These are phyloP conservation scores for Copromyces sp. DNA, from an alignment of 495 filamentous ascomycete genomes.

Conservation along the genomic window DNA sequence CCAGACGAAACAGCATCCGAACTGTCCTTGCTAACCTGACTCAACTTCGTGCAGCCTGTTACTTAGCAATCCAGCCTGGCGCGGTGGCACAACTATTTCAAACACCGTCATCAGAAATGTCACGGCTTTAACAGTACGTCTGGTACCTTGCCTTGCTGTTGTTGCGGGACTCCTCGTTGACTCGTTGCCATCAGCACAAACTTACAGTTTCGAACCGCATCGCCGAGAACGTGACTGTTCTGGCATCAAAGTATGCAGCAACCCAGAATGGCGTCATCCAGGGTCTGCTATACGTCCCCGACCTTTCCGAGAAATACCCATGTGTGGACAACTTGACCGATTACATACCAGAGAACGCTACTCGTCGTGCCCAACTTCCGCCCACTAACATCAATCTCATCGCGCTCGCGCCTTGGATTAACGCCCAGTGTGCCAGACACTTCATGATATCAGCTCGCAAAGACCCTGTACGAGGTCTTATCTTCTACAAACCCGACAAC, in stretches of 20 bases:
- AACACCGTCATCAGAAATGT: conserved; percentile 39
- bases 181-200: neutral
- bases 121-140: conserved; percentile 36
- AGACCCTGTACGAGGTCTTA: conserved; percentile 51
- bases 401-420: conserved; percentile 85
- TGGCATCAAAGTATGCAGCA: conserved; percentile 51
- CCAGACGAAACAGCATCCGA: neutral
- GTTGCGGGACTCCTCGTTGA: neutral
- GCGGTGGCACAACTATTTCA: conserved; percentile 28
- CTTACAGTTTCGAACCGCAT: conserved; percentile 47
- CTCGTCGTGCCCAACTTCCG: conserved; percentile 57
- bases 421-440: conserved; percentile 51
- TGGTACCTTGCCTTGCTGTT: neutral
- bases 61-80: conserved; percentile 38
- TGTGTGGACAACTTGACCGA: conserved; percentile 49
- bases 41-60: conserved; percentile 26
- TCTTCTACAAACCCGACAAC: conserved; percentile 64
- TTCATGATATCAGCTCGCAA: conserved; percentile 54
- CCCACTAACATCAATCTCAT: conserved; percentile 53
- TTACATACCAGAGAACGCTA: conserved; percentile 65
- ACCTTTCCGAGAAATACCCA: conserved; percentile 40
- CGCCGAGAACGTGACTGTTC: conserved; percentile 53
- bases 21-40: neutral
- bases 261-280: conserved; percentile 44
- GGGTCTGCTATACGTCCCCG: conserved; percentile 78